Evolutionary conservation across 352 stramenopile species (phyloP).

Genomic region (Thraustotheca clavata): DNA sequence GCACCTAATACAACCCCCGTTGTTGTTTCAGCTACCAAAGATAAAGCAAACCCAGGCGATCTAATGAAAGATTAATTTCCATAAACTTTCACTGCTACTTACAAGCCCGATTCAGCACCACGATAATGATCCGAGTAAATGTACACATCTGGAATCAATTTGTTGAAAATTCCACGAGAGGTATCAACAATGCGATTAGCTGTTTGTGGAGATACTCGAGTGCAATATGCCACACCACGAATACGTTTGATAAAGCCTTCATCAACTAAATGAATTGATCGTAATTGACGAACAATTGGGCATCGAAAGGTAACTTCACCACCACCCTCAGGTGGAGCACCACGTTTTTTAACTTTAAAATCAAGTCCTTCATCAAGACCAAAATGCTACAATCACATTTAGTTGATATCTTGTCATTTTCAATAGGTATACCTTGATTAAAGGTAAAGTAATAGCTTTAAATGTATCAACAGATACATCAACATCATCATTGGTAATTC

Average conservation of each 20-base stretch:
- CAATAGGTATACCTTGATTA: slow-evolving; percentile 57
- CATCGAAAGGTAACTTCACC: slow-evolving; percentile 91
- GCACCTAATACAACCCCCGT: slow-evolving; percentile 91
- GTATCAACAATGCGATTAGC: slow-evolving; percentile 97
- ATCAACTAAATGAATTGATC: slow-evolving; percentile 92
- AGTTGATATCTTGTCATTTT: background rate
- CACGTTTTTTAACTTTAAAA: slow-evolving; percentile 87
- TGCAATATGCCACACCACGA: slow-evolving; percentile 92
- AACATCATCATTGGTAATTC: slow-evolving; percentile 93
- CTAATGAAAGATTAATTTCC: background rate
- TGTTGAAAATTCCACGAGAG: slow-evolving; percentile 94
- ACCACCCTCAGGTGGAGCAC: slow-evolving; percentile 72
- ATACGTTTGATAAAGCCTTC: slow-evolving; percentile 98
- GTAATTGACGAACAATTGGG: slow-evolving; percentile 91
- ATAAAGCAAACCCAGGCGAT: slow-evolving; percentile 88
- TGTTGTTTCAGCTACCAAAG: slow-evolving; percentile 96
- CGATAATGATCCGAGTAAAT: slow-evolving; percentile 99
- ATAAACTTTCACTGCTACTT: slow-evolving; percentile 3
- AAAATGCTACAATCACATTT: slow-evolving; percentile 64
- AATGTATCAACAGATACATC: slow-evolving; percentile 92
- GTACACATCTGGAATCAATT: slow-evolving; percentile 98
- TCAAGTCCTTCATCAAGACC: slow-evolving; percentile 89
- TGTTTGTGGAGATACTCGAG: slow-evolving; percentile 95
- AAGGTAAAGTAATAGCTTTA: slow-evolving; percentile 89
- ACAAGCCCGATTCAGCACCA: slow-evolving; percentile 72